phyloP scores from a whole-genome alignment of 2,329 filamentous ascomycete species.

The Fusarium redolens region DNA sequence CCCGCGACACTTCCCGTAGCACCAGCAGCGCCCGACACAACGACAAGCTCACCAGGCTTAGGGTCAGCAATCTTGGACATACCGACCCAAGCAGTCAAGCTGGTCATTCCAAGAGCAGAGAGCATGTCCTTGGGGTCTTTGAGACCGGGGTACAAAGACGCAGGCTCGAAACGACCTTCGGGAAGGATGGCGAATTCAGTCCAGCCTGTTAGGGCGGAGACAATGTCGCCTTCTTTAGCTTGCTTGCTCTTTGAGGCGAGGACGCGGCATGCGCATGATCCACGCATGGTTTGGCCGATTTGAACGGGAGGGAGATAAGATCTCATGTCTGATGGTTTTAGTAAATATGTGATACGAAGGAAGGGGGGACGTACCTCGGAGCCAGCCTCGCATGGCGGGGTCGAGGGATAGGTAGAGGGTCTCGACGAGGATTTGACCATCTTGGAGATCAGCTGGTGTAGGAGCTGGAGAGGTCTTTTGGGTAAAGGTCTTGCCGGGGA shows the following conservation, averaged over 20 bases:
- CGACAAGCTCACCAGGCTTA: conserved; percentile 77
- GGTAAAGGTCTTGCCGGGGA: conserved; percentile 74
- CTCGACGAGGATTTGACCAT: conserved; percentile 73
- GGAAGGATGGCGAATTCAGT: conserved; percentile 70
- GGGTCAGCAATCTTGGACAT: conserved; percentile 75
- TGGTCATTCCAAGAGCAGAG: conserved; percentile 73
- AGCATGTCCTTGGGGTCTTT: conserved; percentile 67
- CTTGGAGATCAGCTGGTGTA: conserved; percentile 64
- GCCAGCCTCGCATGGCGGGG: conserved; percentile 81
- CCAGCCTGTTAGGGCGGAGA: conserved; percentile 70
- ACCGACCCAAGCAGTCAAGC: conserved; percentile 81
- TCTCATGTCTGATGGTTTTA: conserved; percentile 51
- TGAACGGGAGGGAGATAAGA: conserved; percentile 77
- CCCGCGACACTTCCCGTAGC: conserved; percentile 81
- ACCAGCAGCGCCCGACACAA: conserved; percentile 81
- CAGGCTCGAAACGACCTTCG: conserved; percentile 61
- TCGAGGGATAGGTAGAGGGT: conserved; percentile 75
- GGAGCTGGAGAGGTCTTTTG: conserved; percentile 63
- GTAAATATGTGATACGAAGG: not conserved
- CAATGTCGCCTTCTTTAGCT: conserved; percentile 68
- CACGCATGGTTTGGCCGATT: conserved; percentile 76
- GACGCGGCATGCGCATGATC: conserved; percentile 68
- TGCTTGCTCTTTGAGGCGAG: conserved; percentile 67
- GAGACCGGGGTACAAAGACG: conserved; percentile 55
- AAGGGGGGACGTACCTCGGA: conserved; percentile 60